Evolutionary conservation across 768 basidiomycete species (phyloP).

Genomic region (Naganishia antarctica): DNA sequence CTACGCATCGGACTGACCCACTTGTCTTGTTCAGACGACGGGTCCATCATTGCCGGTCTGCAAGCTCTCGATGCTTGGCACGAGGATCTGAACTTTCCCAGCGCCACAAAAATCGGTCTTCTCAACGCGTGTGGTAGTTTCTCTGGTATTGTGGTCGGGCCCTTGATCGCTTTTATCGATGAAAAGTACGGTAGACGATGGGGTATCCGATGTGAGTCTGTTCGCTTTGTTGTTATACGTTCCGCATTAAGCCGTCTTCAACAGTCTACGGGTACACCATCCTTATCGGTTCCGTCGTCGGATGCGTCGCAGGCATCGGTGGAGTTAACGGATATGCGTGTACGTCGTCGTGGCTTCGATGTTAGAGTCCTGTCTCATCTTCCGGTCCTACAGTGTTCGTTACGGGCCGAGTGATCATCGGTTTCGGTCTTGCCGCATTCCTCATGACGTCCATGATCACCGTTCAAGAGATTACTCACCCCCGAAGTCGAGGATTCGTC

Average conservation of each 20-base stretch:
- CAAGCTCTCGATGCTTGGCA: slow-evolving; percentile 49
- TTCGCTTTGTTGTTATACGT: background rate
- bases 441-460: slow-evolving; percentile 49
- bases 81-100: slow-evolving; percentile 46
- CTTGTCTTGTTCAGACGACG: slow-evolving; percentile 43
- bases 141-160: slow-evolving; percentile 47
- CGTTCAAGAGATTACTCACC: slow-evolving; percentile 51
- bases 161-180: slow-evolving; percentile 48
- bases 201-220: slow-evolving; percentile 49
- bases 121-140: slow-evolving; percentile 48
- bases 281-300: slow-evolving; percentile 47
- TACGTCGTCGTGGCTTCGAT: slow-evolving; percentile 27
- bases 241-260: too few species aligned
- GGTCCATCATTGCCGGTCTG: slow-evolving; percentile 46
- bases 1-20: too few species aligned
- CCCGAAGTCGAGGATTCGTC: slow-evolving; percentile 41
- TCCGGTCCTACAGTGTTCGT: slow-evolving; percentile 41
- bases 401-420: slow-evolving; percentile 44
- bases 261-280: slow-evolving; percentile 48
- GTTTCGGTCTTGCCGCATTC: slow-evolving; percentile 48
- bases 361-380: background rate
- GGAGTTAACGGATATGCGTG: slow-evolving; percentile 48
- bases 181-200: slow-evolving; percentile 48
- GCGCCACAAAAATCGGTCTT: slow-evolving; percentile 41
- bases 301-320: slow-evolving; percentile 47